phyloP scores from a whole-genome alignment of 179 eudicot genomes.

The Silene noctiflora region DNA sequence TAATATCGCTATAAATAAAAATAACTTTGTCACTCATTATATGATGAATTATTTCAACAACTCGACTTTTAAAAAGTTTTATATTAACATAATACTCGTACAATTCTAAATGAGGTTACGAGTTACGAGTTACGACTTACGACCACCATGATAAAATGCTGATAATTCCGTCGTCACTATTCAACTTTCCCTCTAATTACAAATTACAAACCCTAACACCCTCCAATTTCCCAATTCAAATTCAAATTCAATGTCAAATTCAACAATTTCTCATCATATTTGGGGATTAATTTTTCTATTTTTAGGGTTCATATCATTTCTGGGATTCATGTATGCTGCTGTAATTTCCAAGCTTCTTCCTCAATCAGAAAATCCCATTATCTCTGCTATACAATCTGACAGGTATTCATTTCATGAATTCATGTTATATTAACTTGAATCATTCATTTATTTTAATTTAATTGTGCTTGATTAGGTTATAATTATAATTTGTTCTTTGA shows the following conservation, averaged over 20 bases:
- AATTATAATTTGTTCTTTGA: no score
- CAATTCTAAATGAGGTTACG: no score
- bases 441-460: background rate
- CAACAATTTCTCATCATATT: slow-evolving; percentile 1
- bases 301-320: slow-evolving; percentile 43
- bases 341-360: slow-evolving; percentile 53
- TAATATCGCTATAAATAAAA: no score
- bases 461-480: background rate
- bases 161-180: no score
- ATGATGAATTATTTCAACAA: no score
- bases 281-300: slow-evolving; percentile 46
- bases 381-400: slow-evolving; percentile 48
- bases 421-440: background rate
- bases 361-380: slow-evolving; percentile 34
- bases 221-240: background rate
- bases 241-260: slow-evolving; percentile 13
- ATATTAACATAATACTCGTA: no score
- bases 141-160: no score
- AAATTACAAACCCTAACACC: no score
- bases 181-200: no score
- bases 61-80: no score
- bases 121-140: no score
- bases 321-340: slow-evolving; percentile 47
- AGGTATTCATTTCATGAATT: slow-evolving; percentile 27
- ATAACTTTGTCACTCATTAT: no score